Evolutionary conservation across 202 grass and related monocot genomes (phyloP), one percentile per base, ranked within the genome.

Genomic region (Digitaria exilis): DNA sequence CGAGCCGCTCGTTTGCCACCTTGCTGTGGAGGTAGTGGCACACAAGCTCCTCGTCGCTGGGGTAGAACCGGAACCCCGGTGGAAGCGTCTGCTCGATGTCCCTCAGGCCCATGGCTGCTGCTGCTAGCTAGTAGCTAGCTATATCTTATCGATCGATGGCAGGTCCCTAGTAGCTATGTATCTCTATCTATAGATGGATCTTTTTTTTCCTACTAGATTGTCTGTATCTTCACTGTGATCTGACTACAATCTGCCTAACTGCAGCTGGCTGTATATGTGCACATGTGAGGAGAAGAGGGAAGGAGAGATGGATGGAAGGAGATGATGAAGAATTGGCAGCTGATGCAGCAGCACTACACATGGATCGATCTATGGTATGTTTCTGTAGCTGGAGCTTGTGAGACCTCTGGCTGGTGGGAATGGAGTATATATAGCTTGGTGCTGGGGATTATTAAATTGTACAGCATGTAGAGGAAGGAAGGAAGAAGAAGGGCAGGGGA

Each of bases 11-110:
- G 77, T 94, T 89, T 18, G 67, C 84, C 56, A 97, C 90, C 92
- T 97, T 97, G 86, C 90, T 87, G 55, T 72, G 86, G 14, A 97
- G 88, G 80, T 97, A 97, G 85, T 97, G 86, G 87, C 92, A 94
- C 26, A 97, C 92, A 56, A 97, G 86, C 86, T 97, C 94, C 73
- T 97, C 90, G 69, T 97, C 94, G 70, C 88, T 97, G 0, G 94
- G 94, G 77, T 92, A 87, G 87, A 97, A 97, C 37, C 92, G 76
- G 75, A 97, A 97, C 26, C 94, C 94, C 30, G 92, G 94, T 19
- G 92, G 94, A 12, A 97, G 94, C 69, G 88, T 94, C 77, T 78
- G 85, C 84, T 92, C 92, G 70, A 97, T 94, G 70, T 97, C 92
- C 74, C 92, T 85, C 24, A 97, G 81, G 3, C 90, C 94, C 94